Evolutionary conservation across 148 eudicot species (phyloP).

Genomic region (Euryodendron excelsum): DNA sequence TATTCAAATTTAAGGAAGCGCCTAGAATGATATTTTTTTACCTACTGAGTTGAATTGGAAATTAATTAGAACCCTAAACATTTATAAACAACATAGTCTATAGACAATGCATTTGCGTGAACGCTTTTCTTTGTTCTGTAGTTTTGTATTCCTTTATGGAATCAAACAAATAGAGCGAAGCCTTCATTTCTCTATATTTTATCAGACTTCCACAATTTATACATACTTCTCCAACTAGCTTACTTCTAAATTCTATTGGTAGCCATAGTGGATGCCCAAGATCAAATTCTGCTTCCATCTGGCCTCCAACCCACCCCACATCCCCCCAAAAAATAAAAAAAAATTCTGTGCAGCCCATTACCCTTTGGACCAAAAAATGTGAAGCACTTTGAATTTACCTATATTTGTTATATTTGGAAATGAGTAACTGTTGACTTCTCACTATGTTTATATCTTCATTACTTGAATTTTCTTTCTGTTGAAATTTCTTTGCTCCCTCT

Average conservation of each 20-base stretch:
- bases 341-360: neutral
- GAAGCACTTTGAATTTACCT: neutral
- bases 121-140: neutral
- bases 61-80: neutral
- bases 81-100: neutral
- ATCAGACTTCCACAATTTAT: neutral
- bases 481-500: too few species aligned
- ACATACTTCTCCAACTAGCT: neutral
- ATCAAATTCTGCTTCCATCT: neutral
- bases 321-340: too few species aligned
- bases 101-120: neutral
- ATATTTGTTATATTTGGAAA: neutral
- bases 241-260: neutral
- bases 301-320: too few species aligned
- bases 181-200: neutral
- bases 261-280: neutral
- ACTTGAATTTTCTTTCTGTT: neutral
- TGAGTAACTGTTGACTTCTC: neutral
- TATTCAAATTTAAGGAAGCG: neutral
- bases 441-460: neutral
- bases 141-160: neutral
- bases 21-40: neutral
- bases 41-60: neutral
- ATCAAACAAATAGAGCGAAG: neutral
- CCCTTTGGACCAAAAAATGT: neutral